These are phyloP conservation scores for Exophiala lecanii-corni DNA, from an alignment of 2,329 filamentous ascomycete species.

Conservation along the genomic window DNA sequence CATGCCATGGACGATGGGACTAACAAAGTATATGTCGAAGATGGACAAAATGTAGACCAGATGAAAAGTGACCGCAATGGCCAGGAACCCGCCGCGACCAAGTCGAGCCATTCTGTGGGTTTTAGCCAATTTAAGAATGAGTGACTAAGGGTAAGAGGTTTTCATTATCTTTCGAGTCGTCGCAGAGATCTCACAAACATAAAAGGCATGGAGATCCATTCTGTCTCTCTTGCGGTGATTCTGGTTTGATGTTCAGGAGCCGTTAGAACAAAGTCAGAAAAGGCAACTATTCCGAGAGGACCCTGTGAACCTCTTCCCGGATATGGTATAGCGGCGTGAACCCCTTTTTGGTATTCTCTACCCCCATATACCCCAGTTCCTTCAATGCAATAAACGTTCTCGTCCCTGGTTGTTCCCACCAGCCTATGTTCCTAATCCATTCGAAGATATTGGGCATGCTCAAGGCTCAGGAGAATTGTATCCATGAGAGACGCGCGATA, in stretches of 20 bases:
- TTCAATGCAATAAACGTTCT: too few relatives aligned
- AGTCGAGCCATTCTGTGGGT: constrained; percentile 45
- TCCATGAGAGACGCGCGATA: too few relatives aligned
- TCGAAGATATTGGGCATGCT: too few relatives aligned
- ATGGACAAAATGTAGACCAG: constrained; percentile 91
- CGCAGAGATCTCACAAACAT: too few relatives aligned
- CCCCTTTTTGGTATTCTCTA: too few relatives aligned
- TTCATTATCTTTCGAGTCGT: background rate
- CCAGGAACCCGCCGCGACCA: constrained; percentile 75
- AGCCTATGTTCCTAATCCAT: too few relatives aligned
- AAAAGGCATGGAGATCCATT: background rate
- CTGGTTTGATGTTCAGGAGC: too few relatives aligned
- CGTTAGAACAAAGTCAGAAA: background rate
- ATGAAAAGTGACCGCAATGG: constrained; percentile 87
- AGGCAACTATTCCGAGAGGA: background rate
- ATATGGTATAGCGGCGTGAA: too few relatives aligned
- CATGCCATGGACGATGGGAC: constrained; percentile 96
- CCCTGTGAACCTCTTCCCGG: too few relatives aligned
- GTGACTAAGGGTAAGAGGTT: constrained; percentile 11
- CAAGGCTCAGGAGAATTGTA: too few relatives aligned
- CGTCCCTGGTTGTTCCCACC: too few relatives aligned
- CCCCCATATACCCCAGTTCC: too few relatives aligned
- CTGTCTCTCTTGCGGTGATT: background rate
- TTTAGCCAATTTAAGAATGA: constrained; percentile 16
- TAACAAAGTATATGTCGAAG: constrained; percentile 98